A percentile compares a stretch with the other conserved stretches of the same genome.
Conservation (phyloP, 495 filamentous ascomycete species). For the Aspergillus bridgeri region DNA sequence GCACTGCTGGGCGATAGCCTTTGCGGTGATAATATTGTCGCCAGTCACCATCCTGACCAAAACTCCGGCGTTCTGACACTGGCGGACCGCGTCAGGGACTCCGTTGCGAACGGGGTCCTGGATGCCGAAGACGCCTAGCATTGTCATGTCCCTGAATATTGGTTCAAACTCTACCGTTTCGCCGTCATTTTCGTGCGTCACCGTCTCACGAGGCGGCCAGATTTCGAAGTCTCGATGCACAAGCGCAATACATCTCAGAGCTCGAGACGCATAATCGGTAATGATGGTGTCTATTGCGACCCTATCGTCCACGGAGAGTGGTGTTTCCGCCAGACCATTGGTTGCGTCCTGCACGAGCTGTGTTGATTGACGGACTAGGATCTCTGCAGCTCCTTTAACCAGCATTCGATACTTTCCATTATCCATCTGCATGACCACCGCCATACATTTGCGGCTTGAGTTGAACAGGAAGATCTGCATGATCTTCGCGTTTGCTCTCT, state of each 20-base stretch:
- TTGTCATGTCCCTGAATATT: constrained; percentile 72
- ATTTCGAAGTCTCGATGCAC: constrained; percentile 83
- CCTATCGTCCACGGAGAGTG: constrained; percentile 57
- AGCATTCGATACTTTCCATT: constrained; percentile 68
- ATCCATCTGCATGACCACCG: constrained; percentile 63
- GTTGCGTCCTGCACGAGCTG: constrained; percentile 69
- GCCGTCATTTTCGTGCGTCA: constrained; percentile 63
- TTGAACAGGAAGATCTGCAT: constrained; percentile 82
- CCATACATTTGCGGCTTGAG: constrained; percentile 87
- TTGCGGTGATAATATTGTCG: constrained; percentile 79
- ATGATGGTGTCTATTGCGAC: constrained; percentile 65
- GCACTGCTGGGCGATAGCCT: constrained; percentile 79
- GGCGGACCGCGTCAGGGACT: constrained; percentile 70
- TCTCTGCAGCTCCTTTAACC: constrained; percentile 86
- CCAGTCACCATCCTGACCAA: constrained; percentile 92
- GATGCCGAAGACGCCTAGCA: constrained; percentile 79
- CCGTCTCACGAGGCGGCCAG: constrained; percentile 75
- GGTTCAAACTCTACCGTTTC: constrained; percentile 73
- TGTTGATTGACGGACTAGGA: constrained; percentile 69
- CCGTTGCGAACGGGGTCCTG: constrained; percentile 81
- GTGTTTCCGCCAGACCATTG: constrained; percentile 47
- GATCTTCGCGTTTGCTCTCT: constrained; percentile 64
- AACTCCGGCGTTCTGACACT: constrained; percentile 75
- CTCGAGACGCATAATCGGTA: constrained; percentile 76
- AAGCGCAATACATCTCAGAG: constrained; percentile 82